Base-by-base conservation (phyloP, 805 yeast genomes). In the Candida oleophila region DNA sequence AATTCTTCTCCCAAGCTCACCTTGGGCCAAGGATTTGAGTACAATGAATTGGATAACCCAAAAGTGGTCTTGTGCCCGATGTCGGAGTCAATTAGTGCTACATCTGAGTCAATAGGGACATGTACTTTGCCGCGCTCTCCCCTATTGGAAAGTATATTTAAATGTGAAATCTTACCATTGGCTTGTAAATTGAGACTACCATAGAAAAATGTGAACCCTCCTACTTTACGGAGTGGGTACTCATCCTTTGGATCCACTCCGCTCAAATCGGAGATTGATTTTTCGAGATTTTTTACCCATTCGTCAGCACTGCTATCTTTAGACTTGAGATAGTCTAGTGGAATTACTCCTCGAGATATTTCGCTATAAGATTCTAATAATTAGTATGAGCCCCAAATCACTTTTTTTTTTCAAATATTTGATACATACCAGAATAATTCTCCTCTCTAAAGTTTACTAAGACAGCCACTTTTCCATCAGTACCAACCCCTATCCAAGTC, bases 401-500 rank as follows among this genome's bases (percentile, higher is more conserved):
- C 16, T 16, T 3, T 21, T n/a, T 16, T 16, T 12, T 11, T 16
- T n/a, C n/a, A n/a, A 25, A 25, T 25, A 5, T 25, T 5, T 37
- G 5, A 44, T 49, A 46, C 68, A 49, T 25, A 56, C 49, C 16
- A 47, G 46, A 22, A 46, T 51, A 15, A 18, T 55, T 52, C 42
- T 65, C 63, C 54, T 86, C 94, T 41, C 87, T 68, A 60, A 80
- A 82, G 60, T 92, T 92, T 15, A 94, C 83, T 22, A 92, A 73
- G 2, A 86, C 86, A 0, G 95, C 87, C 1, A 91, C 48, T 49
- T 76, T 73, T 0, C 89, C 89, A 2, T 55, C 60, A 25, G 69
- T 69, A 36, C 81, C 74, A 1, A 86, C 76, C 0, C 96, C 97
- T 1, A 89, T 80, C 99, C 99, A 94, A 0, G 97, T 88, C 1